phyloP scores from a whole-genome alignment of 2,329 filamentous ascomycete species.

The Aspergillus arachidicola region DNA sequence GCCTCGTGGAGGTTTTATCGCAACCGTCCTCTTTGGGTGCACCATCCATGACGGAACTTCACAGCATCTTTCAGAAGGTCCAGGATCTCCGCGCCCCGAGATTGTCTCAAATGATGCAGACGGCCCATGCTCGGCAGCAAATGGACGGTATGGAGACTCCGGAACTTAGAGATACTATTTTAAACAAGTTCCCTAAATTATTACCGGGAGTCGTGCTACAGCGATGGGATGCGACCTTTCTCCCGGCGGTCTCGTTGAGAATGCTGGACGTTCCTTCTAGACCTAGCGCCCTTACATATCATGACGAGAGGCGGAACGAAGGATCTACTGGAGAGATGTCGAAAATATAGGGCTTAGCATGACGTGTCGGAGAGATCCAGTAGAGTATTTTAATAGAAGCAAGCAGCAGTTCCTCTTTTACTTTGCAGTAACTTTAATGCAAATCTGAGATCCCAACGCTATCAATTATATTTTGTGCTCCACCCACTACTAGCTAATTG shows the following conservation, averaged over 20 bases:
- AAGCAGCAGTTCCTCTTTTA: background rate
- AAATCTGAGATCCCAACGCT: too few species aligned
- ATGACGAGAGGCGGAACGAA: background rate
- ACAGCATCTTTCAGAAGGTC: slow-evolving; percentile 10
- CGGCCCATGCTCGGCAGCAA: slow-evolving; percentile 2
- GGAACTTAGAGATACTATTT: slow-evolving; percentile 10
- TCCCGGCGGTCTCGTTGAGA: background rate
- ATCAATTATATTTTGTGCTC: too few species aligned
- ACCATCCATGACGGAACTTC: background rate
- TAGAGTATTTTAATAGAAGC: background rate
- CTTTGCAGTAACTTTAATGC: background rate
- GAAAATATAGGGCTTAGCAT: background rate
- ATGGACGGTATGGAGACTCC: slow-evolving; percentile 16
- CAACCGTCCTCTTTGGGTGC: background rate
- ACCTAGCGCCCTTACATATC: background rate
- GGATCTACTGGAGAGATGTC: too few species aligned
- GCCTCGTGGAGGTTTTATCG: background rate
- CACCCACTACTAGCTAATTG: too few species aligned
- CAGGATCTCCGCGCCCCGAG: slow-evolving; percentile 6
- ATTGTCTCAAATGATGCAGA: background rate
- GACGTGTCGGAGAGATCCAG: too few species aligned
- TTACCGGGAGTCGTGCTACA: background rate
- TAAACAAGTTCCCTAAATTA: slow-evolving; percentile 26
- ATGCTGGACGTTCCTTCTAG: background rate
- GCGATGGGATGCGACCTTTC: background rate